Evolutionary conservation across 164 flowering plant species (phyloP), one percentile per base, ranked within the genome.

Genomic region (Piper longum): DNA sequence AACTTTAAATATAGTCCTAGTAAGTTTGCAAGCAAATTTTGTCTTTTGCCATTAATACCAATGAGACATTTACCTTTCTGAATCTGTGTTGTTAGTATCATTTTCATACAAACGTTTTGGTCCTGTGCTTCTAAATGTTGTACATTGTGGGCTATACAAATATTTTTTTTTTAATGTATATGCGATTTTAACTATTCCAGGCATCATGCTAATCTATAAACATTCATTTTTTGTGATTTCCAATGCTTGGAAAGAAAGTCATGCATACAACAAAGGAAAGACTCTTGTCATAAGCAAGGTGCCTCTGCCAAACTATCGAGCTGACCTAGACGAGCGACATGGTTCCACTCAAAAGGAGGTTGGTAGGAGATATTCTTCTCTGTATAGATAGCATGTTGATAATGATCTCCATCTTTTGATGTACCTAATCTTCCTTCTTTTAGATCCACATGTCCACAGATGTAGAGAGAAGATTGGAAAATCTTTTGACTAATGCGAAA

Each of bases 281-380:
- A 75, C 88, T 59, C 88, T 93, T 74, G 97, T 87, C 39, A 88
- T 83, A 43, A 93, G 99, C 77, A 90, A 88, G 77, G 80, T 81
- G 69, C 95, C 97, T 16, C 69, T 93, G 75, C 96, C 97, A 62
- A 72, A 81, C 72, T 93, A 93, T 68, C 78, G 97, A 18, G 96
- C 91, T 5, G 99, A 93, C 83, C 91, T 93, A 57, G 99, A 93
- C 76, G 96, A 93, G n/a, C 87, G 72, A 26, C 99, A 93, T 80
- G 99, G 99, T 26, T 88, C 96, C 51, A 80, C 91, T 12, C 84
- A 83, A 64, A 86, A 90, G 64, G 96, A 90, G 99, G 99, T 88
- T 67, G n/a, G 52, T 9, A 48, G 9, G 14, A 14, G 14, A 0
- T 48, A 1, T 12, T 9, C 3, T 12, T 48, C 11, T 9, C 7